phyloP scores from a whole-genome alignment of 1,284 basidiomycete genomes.

The Kalmanozyma brasiliensis region DNA sequence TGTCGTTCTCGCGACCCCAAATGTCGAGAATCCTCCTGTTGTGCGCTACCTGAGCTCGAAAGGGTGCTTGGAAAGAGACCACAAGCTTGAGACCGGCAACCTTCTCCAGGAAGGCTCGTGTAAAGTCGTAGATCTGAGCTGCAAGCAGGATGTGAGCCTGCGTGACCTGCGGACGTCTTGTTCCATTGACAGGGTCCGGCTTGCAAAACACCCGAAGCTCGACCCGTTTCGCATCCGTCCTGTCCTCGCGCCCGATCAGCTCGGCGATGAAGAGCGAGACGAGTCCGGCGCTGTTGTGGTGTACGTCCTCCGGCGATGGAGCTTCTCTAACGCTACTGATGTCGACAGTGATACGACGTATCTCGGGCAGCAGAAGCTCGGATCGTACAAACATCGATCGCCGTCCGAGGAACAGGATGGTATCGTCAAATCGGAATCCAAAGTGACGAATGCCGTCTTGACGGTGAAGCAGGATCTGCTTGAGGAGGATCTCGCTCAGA shows the following conservation, averaged over 20 bases:
- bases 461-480: slow-evolving; percentile 12
- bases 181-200: background rate
- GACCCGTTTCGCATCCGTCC: background rate
- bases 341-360: slow-evolving; percentile 17
- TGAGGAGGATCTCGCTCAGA: slow-evolving; percentile 22
- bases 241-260: slow-evolving; percentile 10
- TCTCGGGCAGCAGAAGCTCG: slow-evolving; percentile 4
- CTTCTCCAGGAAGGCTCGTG: background rate
- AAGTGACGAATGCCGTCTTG: slow-evolving; percentile 15
- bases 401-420: slow-evolving; percentile 14
- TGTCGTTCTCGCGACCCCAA: slow-evolving; percentile 10
- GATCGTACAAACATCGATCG: slow-evolving; percentile 15
- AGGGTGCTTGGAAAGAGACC: slow-evolving; percentile 15
- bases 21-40: slow-evolving; percentile 1
- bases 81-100: slow-evolving; percentile 5
- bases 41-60: background rate
- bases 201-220: slow-evolving; percentile 17
- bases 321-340: slow-evolving; percentile 6
- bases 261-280: slow-evolving; percentile 10
- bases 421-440: slow-evolving; percentile 13
- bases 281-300: slow-evolving; percentile 2
- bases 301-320: background rate
- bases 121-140: slow-evolving; percentile 10
- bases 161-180: background rate
- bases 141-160: slow-evolving; percentile 5